These are phyloP conservation scores for Sclerotinia subarctica DNA, from an alignment of 2,329 filamentous ascomycete genomes.

Conservation along the genomic window DNA sequence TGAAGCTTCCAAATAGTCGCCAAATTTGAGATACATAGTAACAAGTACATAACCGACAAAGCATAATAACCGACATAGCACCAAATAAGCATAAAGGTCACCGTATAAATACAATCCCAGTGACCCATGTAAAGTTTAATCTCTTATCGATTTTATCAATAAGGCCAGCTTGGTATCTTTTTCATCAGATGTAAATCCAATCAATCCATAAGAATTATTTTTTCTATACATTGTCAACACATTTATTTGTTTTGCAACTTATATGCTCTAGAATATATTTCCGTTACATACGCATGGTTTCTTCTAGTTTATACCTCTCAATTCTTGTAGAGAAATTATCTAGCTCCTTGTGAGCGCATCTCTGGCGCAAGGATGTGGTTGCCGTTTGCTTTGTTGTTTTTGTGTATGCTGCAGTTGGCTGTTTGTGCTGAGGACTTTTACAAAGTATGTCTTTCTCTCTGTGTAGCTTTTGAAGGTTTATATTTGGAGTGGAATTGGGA, in stretches of 20 bases:
- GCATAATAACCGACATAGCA: no score
- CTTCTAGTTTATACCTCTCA: constrained; percentile 1
- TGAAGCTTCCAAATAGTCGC: no score
- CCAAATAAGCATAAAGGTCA: neutral
- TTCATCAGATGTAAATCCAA: neutral
- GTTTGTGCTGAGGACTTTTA: constrained; percentile 72
- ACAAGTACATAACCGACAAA: no score
- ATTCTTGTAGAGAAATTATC: constrained; percentile 12
- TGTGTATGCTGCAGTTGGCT: constrained; percentile 53
- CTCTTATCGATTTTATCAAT: constrained; percentile 19
- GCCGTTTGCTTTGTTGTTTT: constrained; percentile 51
- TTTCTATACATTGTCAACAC: constrained; percentile 9
- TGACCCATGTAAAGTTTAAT: neutral
- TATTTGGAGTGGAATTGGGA: neutral
- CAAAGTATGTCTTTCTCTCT: constrained; percentile 53
- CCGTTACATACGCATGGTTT: constrained; percentile 7
- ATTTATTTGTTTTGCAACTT: constrained; percentile 9
- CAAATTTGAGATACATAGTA: no score
- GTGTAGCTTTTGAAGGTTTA: neutral
- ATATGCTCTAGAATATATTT: constrained; percentile 1
- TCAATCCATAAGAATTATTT: neutral
- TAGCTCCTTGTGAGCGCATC: constrained; percentile 26
- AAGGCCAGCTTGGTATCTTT: constrained; percentile 24
- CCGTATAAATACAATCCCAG: neutral
- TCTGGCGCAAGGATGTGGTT: constrained; percentile 47